phyloP scores from a whole-genome alignment of 140 eudicot species.

The Ambrosia hybrid region DNA sequence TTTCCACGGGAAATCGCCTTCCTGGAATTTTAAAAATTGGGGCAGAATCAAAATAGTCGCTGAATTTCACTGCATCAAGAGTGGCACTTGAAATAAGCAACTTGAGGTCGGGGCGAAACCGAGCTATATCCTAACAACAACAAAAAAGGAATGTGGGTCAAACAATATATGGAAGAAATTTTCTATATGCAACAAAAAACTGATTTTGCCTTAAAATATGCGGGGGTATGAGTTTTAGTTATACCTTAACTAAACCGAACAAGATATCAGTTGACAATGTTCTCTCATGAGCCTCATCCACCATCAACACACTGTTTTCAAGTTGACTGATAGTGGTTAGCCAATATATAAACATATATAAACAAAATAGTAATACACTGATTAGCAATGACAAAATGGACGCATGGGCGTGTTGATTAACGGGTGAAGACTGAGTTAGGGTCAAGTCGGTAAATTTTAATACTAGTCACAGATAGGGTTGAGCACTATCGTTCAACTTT shows the following conservation, averaged over 20 bases:
- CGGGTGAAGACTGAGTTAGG: not conserved
- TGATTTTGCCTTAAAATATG: not conserved
- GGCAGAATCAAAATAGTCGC: slow-evolving; percentile 86
- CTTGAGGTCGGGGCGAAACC: slow-evolving; percentile 77
- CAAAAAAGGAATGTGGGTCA: not conserved
- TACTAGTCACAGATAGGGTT: too few relatives aligned
- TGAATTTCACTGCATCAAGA: slow-evolving; percentile 83
- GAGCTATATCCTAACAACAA: slow-evolving; percentile 68
- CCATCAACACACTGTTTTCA: slow-evolving; percentile 84
- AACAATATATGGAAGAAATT: not conserved
- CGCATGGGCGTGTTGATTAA: too few relatives aligned
- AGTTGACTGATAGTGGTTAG: not conserved
- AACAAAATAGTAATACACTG: slow-evolving; percentile 1
- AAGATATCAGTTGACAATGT: slow-evolving; percentile 90
- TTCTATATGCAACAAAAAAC: not conserved
- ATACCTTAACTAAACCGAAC: slow-evolving; percentile 96
- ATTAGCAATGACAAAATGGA: too few relatives aligned
- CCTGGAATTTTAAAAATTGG: slow-evolving; percentile 87
- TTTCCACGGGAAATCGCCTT: slow-evolving; percentile 84
- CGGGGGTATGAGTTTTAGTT: not conserved
- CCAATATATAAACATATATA: not conserved
- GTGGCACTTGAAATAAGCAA: slow-evolving; percentile 95
- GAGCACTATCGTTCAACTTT: not conserved
- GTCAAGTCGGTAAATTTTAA: too few relatives aligned
- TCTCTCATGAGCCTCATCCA: slow-evolving; percentile 99